Conservation (phyloP, 2,329 filamentous ascomycete genomes). For the Arthroderma sp. region DNA sequence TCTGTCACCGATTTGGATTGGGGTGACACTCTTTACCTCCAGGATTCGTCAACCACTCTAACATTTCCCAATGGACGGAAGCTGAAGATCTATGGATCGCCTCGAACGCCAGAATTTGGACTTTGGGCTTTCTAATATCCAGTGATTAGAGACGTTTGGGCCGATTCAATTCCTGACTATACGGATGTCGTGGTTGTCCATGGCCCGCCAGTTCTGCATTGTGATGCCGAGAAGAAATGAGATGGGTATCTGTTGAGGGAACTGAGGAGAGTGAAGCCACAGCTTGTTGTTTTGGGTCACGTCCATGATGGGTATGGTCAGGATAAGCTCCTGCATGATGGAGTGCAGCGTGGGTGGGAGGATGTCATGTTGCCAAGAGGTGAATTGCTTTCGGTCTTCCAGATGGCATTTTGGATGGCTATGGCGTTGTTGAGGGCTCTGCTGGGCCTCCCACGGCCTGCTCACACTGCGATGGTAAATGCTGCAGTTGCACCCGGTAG, state of each 20-base stretch:
- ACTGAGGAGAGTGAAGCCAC: conserved; percentile 15
- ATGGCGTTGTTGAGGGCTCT: not conserved
- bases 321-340: not conserved
- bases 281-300: conserved; percentile 19
- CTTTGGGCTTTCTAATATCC: conserved; percentile 19
- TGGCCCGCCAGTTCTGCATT: conserved; percentile 17
- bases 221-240: conserved; percentile 16
- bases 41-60: conserved; percentile 11
- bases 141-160: conserved; percentile 15
- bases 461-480: not conserved
- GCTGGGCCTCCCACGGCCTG: not conserved
- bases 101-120: conserved; percentile 16
- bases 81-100: conserved; percentile 16
- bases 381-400: not conserved
- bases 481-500: not conserved
- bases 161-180: conserved; percentile 12
- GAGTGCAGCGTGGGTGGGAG: not conserved
- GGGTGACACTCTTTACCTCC: conserved; percentile 14
- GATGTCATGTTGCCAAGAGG: not conserved
- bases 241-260: conserved; percentile 15
- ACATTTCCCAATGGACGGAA: not conserved
- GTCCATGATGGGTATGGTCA: conserved; percentile 17
- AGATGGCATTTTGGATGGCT: not conserved
- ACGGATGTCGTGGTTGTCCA: conserved; percentile 19
- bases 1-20: conserved; percentile 13